A percentile compares a stretch with the other conserved stretches of the same genome.
phyloP scores from a whole-genome alignment of 2,329 filamentous ascomycete species.

The Xylariaceae sp. region DNA sequence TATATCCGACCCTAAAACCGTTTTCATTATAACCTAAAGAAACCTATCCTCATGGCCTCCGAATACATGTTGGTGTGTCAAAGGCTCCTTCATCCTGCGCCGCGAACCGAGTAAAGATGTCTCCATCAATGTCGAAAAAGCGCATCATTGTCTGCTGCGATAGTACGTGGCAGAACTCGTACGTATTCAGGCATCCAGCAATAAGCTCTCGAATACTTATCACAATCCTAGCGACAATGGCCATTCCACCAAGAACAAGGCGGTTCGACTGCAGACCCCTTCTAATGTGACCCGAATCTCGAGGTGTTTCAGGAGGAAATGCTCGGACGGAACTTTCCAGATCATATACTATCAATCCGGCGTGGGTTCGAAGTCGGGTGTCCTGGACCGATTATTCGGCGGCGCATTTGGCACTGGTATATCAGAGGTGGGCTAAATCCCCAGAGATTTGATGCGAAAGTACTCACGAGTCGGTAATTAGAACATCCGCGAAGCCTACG shows the following conservation, averaged over 20 bases:
- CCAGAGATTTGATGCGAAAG: background rate
- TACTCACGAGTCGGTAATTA: slow-evolving; percentile 17
- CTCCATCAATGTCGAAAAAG: slow-evolving; percentile 32
- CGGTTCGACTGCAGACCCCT: slow-evolving; percentile 43
- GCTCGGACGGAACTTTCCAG: slow-evolving; percentile 48
- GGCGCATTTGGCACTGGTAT: slow-evolving; percentile 52
- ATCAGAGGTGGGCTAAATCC: slow-evolving; percentile 38
- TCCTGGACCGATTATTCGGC: slow-evolving; percentile 46
- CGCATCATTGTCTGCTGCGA: slow-evolving; percentile 48
- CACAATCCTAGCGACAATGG: slow-evolving; percentile 38
- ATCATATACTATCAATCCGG: slow-evolving; percentile 58
- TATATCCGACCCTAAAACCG: background rate
- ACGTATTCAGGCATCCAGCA: slow-evolving; percentile 3
- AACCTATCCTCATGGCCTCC: background rate
- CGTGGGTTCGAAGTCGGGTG: slow-evolving; percentile 48
- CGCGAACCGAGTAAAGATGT: slow-evolving; percentile 2
- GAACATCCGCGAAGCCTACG: slow-evolving; percentile 56
- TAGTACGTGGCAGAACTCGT: slow-evolving; percentile 50
- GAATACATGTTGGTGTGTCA: background rate
- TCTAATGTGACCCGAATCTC: slow-evolving; percentile 58
- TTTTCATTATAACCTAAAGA: background rate
- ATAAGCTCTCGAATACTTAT: slow-evolving; percentile 2
- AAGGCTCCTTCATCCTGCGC: background rate
- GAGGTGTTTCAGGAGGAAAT: slow-evolving; percentile 48
- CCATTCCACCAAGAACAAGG: slow-evolving; percentile 35